Percentiles rank a stretch among this genome's conserved stretches.
phyloP scores from a whole-genome alignment of 176 grass and related monocot genomes.

The Lolium perenne region DNA sequence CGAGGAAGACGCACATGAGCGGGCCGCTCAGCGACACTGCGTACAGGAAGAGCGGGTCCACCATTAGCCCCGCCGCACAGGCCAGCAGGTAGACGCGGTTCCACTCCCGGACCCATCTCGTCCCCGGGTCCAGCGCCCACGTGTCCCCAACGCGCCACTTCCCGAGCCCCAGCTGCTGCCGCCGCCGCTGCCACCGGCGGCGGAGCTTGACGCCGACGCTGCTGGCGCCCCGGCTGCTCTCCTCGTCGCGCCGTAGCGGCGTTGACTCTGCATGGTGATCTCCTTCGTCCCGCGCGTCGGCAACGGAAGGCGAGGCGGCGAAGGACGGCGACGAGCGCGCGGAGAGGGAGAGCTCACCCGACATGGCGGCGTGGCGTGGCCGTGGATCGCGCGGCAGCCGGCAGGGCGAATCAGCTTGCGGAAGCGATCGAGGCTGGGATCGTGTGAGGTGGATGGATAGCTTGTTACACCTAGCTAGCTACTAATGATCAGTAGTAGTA shows the following conservation, averaged over 20 bases:
- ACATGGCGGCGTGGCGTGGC: constrained; percentile 26
- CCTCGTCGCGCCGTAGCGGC: not conserved
- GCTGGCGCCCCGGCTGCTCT: not conserved
- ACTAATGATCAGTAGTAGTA: not conserved
- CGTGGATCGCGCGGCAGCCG: not conserved
- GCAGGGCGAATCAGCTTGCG: not conserved
- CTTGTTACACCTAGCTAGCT: not conserved
- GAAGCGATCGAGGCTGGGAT: not conserved
- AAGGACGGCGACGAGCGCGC: constrained; percentile 15
- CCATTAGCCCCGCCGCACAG: constrained; percentile 78
- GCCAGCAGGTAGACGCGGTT: constrained; percentile 77
- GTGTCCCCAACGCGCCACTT: constrained; percentile 20
- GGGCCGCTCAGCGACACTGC: constrained; percentile 73
- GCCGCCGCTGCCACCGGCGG: not conserved
- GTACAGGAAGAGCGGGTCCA: constrained; percentile 97
- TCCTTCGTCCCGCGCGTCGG: not conserved
- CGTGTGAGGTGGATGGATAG: constrained; percentile 21
- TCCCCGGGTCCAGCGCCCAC: constrained; percentile 55
- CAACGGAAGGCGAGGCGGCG: not conserved
- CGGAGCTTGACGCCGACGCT: not conserved
- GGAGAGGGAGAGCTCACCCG: constrained; percentile 33
- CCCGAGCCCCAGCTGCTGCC: not conserved
- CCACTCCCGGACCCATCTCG: constrained; percentile 71
- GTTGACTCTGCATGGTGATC: not conserved
- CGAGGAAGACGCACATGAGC: constrained; percentile 88